Conservation (phyloP, 768 basidiomycete species). For the Tulasnella sp. region DNA sequence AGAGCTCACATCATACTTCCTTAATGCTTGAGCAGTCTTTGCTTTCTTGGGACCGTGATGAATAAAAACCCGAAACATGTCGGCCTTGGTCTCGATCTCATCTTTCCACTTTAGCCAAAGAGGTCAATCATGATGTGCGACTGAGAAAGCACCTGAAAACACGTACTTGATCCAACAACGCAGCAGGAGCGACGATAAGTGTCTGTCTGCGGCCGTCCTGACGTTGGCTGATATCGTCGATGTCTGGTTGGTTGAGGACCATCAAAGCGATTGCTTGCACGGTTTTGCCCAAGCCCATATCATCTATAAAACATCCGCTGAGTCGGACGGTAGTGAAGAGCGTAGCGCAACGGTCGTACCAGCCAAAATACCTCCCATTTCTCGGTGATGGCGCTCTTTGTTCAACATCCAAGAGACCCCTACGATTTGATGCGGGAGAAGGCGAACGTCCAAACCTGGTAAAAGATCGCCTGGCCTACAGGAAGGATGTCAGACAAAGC, state of each 20-base stretch:
- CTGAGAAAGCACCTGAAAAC: not conserved
- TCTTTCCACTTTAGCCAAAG: slow-evolving; percentile 56
- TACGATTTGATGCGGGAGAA: slow-evolving; percentile 67
- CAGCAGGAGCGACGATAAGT: slow-evolving; percentile 68
- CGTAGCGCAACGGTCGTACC: slow-evolving; percentile 28
- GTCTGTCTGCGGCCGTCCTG: slow-evolving; percentile 42
- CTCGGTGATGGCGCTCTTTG: slow-evolving; percentile 42
- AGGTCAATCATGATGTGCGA: not conserved
- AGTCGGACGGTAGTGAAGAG: not conserved
- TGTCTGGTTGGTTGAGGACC: slow-evolving; percentile 51
- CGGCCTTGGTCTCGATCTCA: slow-evolving; percentile 61
- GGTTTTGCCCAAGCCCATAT: slow-evolving; percentile 60
- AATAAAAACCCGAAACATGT: slow-evolving; percentile 54
- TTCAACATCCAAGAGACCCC: slow-evolving; percentile 76
- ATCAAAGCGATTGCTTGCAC: slow-evolving; percentile 77
- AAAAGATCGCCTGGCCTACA: slow-evolving; percentile 47
- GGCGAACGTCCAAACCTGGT: slow-evolving; percentile 59
- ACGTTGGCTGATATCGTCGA: slow-evolving; percentile 31
- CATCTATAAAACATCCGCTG: slow-evolving; percentile 34
- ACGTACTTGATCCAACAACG: slow-evolving; percentile 58
- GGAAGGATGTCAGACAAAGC: not conserved
- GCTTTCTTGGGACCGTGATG: slow-evolving; percentile 68
- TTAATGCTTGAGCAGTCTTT: slow-evolving; percentile 45
- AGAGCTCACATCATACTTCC: slow-evolving; percentile 47
- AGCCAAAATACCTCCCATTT: slow-evolving; percentile 59